Evolutionary conservation across 1,284 basidiomycete genomes (phyloP).

Genomic region (Pyrrhoderma lamaoense): DNA sequence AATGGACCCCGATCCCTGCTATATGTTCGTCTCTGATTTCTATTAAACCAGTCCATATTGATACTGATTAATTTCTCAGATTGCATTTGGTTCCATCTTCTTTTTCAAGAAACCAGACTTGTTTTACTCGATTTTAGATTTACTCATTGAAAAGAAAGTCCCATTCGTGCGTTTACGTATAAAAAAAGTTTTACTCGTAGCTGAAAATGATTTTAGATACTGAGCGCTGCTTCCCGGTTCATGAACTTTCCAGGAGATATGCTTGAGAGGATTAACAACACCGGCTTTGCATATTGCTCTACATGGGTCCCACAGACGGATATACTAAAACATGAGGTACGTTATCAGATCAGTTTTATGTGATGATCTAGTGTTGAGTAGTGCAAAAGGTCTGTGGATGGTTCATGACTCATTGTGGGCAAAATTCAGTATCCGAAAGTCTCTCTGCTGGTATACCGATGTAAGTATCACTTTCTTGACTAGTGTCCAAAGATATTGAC

Average conservation of each 20-base stretch:
- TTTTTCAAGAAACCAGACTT: conserved; percentile 14
- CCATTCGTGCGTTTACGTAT: conserved; percentile 14
- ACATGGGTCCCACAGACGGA: conserved; percentile 17
- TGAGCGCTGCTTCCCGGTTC: conserved; percentile 8
- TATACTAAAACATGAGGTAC: conserved; percentile 17
- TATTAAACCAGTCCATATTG: background rate
- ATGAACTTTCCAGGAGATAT: conserved; percentile 11
- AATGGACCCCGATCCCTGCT: conserved; percentile 13
- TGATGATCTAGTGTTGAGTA: background rate
- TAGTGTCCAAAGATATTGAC: background rate
- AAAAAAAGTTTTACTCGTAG: background rate
- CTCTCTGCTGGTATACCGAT: conserved; percentile 17
- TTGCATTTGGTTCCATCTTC: conserved; percentile 17
- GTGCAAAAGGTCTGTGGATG: conserved; percentile 18
- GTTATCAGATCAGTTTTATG: background rate
- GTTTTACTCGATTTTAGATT: conserved; percentile 10
- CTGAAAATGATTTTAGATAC: background rate
- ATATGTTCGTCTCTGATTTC: conserved; percentile 7
- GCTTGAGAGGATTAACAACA: conserved; percentile 5
- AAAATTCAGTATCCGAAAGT: conserved; percentile 19
- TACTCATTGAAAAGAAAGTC: conserved; percentile 6
- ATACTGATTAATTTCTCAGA: background rate
- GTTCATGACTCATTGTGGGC: conserved; percentile 19
- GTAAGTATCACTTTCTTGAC: conserved; percentile 5
- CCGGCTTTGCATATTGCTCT: conserved; percentile 11